These are phyloP conservation scores for Amaranthus cruentus DNA, from an alignment of 148 eudicot species.

Conservation along the genomic window DNA sequence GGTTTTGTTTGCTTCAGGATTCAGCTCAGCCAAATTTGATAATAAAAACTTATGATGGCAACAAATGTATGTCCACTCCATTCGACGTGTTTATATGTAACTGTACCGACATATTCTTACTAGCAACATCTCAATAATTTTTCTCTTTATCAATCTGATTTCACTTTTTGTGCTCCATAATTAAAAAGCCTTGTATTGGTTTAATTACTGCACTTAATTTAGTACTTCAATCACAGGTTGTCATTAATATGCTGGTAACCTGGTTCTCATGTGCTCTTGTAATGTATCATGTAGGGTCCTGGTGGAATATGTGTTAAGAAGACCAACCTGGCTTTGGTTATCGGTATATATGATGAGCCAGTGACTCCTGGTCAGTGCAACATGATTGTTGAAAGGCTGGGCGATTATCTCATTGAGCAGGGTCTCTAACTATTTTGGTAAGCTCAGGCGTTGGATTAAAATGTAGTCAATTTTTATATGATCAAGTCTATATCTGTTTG, in stretches of 20 bases:
- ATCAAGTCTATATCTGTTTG: too few species aligned
- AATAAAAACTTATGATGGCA: too few species aligned
- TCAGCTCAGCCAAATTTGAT: too few species aligned
- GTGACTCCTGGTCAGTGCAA: conserved; percentile 51
- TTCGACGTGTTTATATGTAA: not conserved
- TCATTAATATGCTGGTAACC: not conserved
- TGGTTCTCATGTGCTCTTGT: not conserved
- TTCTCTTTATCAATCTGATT: not conserved
- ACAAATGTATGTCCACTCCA: too few species aligned
- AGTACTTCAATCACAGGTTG: not conserved
- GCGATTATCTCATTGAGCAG: conserved; percentile 43
- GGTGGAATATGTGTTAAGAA: conserved; percentile 58
- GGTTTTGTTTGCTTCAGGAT: too few species aligned
- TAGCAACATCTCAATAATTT: not conserved
- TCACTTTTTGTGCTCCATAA: not conserved
- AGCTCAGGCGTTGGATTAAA: conserved; percentile 1
- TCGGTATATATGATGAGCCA: conserved; percentile 52
- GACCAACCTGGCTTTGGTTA: conserved; percentile 35
- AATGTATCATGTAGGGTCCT: conserved; percentile 31
- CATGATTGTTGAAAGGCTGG: conserved; percentile 34
- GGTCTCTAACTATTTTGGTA: conserved; percentile 37
- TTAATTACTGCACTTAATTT: not conserved
- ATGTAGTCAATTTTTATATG: not conserved
- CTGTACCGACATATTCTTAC: not conserved
- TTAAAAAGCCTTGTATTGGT: too few species aligned